phyloP scores from a whole-genome alignment of 129 eudicot species.

The Tanacetum coccineum region DNA sequence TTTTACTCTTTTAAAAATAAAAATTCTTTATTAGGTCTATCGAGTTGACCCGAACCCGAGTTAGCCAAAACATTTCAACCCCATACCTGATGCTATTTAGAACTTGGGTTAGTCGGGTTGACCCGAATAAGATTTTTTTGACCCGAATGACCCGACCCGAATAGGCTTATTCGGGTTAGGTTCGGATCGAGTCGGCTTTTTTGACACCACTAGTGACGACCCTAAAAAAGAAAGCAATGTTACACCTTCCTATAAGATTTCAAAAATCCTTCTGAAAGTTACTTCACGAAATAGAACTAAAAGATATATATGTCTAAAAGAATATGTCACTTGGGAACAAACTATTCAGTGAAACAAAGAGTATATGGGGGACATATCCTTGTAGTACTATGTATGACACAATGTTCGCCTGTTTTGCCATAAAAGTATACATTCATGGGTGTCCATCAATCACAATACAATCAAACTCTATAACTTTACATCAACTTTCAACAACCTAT shows the following conservation, averaged over 20 bases:
- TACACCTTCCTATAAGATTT: background rate
- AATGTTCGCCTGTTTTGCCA: constrained; percentile 19
- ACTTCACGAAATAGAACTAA: background rate
- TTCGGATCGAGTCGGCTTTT: too few relatives aligned
- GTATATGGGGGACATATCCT: constrained; percentile 11
- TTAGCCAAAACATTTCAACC: too few relatives aligned
- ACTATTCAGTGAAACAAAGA: constrained; percentile 12
- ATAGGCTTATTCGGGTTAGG: too few relatives aligned
- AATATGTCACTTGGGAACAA: constrained; percentile 1
- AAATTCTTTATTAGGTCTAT: too few relatives aligned
- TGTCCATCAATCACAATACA: constrained; percentile 31
- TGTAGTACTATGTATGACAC: constrained; percentile 7
- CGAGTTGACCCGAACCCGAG: too few relatives aligned
- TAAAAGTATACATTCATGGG: constrained; percentile 7
- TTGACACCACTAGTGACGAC: constrained; percentile 20
- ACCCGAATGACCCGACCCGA: too few relatives aligned
- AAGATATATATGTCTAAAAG: background rate
- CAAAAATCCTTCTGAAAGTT: background rate
- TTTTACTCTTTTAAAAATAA: too few relatives aligned
- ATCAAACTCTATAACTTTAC: constrained; percentile 8
- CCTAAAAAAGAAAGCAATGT: constrained; percentile 16
- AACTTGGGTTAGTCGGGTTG: too few relatives aligned
- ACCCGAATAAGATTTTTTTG: too few relatives aligned
- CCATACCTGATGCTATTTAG: too few relatives aligned
- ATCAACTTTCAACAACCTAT: constrained; percentile 18